Base-by-base conservation (phyloP, 352 stramenopile genomes). In the Pythium volutum region DNA sequence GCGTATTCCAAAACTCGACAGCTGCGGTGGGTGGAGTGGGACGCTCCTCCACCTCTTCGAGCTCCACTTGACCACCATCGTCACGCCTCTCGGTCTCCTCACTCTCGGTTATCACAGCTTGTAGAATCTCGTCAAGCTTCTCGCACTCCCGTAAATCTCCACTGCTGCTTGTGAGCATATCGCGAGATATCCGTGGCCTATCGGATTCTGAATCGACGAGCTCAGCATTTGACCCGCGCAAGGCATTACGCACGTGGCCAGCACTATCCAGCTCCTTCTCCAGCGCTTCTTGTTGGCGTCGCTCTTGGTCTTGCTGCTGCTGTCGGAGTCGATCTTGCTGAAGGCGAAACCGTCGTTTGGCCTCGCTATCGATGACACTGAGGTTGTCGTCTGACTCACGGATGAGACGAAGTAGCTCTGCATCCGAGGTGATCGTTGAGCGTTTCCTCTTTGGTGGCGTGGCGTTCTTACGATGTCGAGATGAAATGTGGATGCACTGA, bases 381-480 rank as follows among this genome's bases (percentile, higher is more conserved):
- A 91, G 71, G n/a, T 81, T 88, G 56, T 89, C 82, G 27, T 91
- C 80, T 3, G 75, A 76, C 38, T 86, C 77, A 27, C 70, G 59
- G 20, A 89, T 72, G 5, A 91, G 58, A 20, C 64, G 59, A 23
- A 81, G 46, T 3, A 91, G 67, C 20, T 73, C 65, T 25, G 48
- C 51, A 29, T 71, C 57, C 14, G 43, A 36, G 12, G 22, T 49
- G 18, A 25, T 16, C 5, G n/a, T 9, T 53, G 25, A 26, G 16
- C 42, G 26, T 45, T 31, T n/a, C 18, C 56, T 33, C 43, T 55
- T 59, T 1, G 20, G 47, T 20, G 18, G 34, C 20, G 33, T 18
- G 22, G 10, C 26, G 16, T 66, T 16, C 12, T 46, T 20, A 36
- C 48, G 29, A 42, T 39, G 4, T 16, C 14, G 36, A 26, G 15